Evolutionary conservation across 805 yeast species (phyloP), one percentile per base, ranked within the genome.

Genomic region (Maudiozyma saulgeensis): DNA sequence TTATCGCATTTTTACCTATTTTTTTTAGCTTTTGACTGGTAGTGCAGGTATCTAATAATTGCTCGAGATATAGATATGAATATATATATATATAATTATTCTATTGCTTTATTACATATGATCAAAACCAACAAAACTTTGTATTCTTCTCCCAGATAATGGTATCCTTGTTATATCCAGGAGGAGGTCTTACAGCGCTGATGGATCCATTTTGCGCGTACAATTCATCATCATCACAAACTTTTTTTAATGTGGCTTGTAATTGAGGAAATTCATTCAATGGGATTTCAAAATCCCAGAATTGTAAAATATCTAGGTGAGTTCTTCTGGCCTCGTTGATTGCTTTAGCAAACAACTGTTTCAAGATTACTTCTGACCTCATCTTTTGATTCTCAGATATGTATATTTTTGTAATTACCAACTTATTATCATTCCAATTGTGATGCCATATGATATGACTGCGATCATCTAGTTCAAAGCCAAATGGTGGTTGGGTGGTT

Each of bases 101-200:
- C 8, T 35, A 19, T 5, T 35, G 15, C 5, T 4, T 35, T n/a
- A 9, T 21, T 15, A n/a, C 15, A 19, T 18, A 19, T 39, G 15
- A n/a, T 51, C 50, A 76, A 55, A 75, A 76, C 80, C 80, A 76
- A 42, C 75, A 69, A 61, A 72, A 76, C 54, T 74, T 74, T 13
- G 75, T 69, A 48, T 73, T 73, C 50, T 67, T 61, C 21, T 62
- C 71, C 80, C 80, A 76, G 2, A 58, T 47, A 25, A 63, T 53
- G 12, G 56, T 46, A 1, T 56, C 58, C 1, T 55, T 52, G 1
- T 58, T 58, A 39, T 53, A 57, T 2, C 57, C 62, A 13, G 51
- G 49, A 19, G 67, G 64, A 28, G 67, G 60, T 52, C 71, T 68
- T 45, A 73, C 63, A 1, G 78, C 77, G 52, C 77, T 65, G 28